Evolutionary conservation across 768 basidiomycete species (phyloP).

Genomic region (Russula earlei): DNA sequence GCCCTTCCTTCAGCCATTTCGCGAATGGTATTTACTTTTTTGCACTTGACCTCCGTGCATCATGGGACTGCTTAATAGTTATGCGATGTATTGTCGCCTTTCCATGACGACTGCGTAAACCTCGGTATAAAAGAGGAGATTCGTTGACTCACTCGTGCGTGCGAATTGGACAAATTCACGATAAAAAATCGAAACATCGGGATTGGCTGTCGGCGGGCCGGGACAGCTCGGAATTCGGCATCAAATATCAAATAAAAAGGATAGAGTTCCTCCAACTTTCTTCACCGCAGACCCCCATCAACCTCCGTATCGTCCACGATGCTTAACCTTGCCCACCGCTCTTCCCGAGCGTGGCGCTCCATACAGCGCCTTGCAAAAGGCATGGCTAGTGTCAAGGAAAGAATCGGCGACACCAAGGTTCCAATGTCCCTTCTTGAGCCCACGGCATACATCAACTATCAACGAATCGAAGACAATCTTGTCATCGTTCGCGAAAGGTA

Average conservation of each 20-base stretch:
- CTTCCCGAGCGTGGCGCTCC: slow-evolving; percentile 19
- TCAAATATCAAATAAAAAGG: slow-evolving; percentile 1
- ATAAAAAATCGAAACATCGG: not conserved
- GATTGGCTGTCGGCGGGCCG: slow-evolving; percentile 15
- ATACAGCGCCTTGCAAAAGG: slow-evolving; percentile 29
- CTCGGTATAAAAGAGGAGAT: too few species aligned
- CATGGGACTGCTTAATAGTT: too few species aligned
- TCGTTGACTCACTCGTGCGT: too few species aligned
- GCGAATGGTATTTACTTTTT: too few species aligned
- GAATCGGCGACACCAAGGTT: slow-evolving; percentile 86
- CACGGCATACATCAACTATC: slow-evolving; percentile 83
- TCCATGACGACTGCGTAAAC: too few species aligned
- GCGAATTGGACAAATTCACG: too few species aligned
- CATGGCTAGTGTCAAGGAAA: slow-evolving; percentile 67
- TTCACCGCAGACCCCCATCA: slow-evolving; percentile 4
- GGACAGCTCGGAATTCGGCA: not conserved
- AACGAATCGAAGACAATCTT: slow-evolving; percentile 97
- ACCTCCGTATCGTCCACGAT: slow-evolving; percentile 17
- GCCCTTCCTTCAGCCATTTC: too few species aligned
- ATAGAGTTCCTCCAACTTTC: not conserved
- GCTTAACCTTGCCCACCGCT: slow-evolving; percentile 18
- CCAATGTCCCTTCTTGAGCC: slow-evolving; percentile 82
- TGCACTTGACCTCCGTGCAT: too few species aligned
- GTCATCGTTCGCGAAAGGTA: slow-evolving; percentile 78
- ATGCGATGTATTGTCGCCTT: too few species aligned